These are phyloP conservation scores for Naganishia albida DNA, from an alignment of 1,284 basidiomycete genomes.

Conservation along the genomic window DNA sequence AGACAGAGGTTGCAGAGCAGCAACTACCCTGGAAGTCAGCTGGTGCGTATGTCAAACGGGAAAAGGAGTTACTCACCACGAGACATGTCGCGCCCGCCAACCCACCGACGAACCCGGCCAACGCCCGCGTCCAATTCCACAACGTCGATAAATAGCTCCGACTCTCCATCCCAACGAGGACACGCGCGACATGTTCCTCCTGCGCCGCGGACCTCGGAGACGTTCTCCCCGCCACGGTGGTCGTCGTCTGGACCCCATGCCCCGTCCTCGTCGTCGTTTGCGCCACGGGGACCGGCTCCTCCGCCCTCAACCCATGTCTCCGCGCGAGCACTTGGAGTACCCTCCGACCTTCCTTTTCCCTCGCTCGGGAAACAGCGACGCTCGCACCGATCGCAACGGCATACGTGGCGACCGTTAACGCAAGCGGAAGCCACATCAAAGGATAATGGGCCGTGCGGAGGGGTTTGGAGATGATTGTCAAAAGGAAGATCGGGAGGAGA, in stretches of 20 bases:
- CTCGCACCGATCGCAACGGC: constrained; percentile 43
- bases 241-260: constrained; percentile 11
- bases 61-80: constrained; percentile 38
- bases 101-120: constrained; percentile 45
- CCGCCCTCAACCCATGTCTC: constrained; percentile 21
- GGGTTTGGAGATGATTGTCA: constrained; percentile 40
- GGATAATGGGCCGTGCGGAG: constrained; percentile 41
- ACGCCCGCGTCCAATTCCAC: constrained; percentile 37
- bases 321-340: constrained; percentile 44
- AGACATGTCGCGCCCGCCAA: constrained; percentile 43
- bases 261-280: constrained; percentile 10
- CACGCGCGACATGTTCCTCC: constrained; percentile 40
- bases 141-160: constrained; percentile 39
- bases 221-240: background rate
- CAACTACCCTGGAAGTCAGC: no score
- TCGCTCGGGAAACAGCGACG: constrained; percentile 44
- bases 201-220: constrained; percentile 26
- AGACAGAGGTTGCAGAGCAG: constrained; percentile 48
- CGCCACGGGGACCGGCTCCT: background rate
- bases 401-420: constrained; percentile 40
- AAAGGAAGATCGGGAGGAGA: constrained; percentile 44
- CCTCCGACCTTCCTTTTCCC: constrained; percentile 41
- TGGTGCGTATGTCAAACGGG: background rate
- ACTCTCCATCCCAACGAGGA: constrained; percentile 44
- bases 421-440: constrained; percentile 44